Conservation (phyloP, 1,284 basidiomycete genomes). For the Cronartium ribicola region DNA sequence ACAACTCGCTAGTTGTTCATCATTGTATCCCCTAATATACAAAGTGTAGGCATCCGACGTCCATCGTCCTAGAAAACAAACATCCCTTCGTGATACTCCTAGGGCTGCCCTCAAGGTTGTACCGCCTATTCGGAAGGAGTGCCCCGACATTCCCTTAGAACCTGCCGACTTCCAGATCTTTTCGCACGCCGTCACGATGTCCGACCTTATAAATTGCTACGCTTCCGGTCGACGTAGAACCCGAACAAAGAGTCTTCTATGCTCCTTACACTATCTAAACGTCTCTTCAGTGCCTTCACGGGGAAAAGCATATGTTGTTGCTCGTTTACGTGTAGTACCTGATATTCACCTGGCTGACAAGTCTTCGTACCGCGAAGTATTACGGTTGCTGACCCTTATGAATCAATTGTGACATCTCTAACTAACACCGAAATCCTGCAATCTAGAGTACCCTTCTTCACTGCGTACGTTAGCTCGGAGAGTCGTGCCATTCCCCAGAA, state of each 20-base stretch:
- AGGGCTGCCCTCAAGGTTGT: background rate
- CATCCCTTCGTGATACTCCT: background rate
- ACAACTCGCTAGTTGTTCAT: too few relatives aligned
- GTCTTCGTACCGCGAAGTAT: background rate
- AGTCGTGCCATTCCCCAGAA: slow-evolving; percentile 11
- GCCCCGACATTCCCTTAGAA: background rate
- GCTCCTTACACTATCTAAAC: background rate
- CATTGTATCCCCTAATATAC: background rate
- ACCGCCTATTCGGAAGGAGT: too few relatives aligned
- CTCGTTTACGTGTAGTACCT: background rate
- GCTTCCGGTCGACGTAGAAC: background rate
- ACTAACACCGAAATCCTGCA: too few relatives aligned
- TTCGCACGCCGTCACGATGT: background rate
- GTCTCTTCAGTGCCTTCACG: background rate
- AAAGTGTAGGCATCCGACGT: background rate
- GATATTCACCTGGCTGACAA: background rate
- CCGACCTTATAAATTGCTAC: background rate
- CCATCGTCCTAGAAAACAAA: background rate
- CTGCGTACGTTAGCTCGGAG: background rate
- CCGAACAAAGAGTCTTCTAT: background rate
- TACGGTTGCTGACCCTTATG: background rate
- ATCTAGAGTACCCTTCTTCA: background rate
- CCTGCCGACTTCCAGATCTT: background rate
- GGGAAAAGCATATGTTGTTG: background rate
- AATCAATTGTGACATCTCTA: background rate